Conservation (phyloP, 805 yeast genomes). For the Schizosaccharomyces octosporus region DNA sequence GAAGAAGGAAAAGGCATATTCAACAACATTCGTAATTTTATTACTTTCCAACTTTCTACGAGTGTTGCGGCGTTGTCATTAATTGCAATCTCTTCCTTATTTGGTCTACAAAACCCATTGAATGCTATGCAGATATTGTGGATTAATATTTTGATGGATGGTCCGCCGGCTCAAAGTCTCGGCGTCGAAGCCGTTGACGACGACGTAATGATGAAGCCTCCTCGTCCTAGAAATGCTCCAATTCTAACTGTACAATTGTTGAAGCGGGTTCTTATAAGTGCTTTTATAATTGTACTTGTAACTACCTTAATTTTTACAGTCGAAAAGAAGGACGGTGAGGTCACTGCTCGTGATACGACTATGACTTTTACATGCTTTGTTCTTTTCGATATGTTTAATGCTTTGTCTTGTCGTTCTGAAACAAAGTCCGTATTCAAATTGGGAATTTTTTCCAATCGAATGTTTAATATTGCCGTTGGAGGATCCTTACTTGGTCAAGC, state of each 20-base stretch:
- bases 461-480: constrained; percentile 84
- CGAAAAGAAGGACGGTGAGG: constrained; percentile 62
- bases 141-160: constrained; percentile 95
- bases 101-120: constrained; percentile 76
- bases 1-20: constrained; percentile 96
- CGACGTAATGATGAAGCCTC: constrained; percentile 90
- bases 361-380: constrained; percentile 98
- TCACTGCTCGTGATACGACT: constrained; percentile 88
- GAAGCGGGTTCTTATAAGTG: constrained; percentile 51
- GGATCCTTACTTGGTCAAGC: constrained; percentile 75
- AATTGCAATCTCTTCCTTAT: constrained; percentile 65
- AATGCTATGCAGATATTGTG: constrained; percentile 96
- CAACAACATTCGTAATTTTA: constrained; percentile 72
- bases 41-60: constrained; percentile 87
- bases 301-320: constrained; percentile 65
- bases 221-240: constrained; percentile 65
- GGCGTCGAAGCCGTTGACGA: constrained; percentile 96
- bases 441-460: constrained; percentile 52
- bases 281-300: constrained; percentile 54
- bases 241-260: constrained; percentile 51
- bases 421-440: constrained; percentile 61
- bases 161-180: constrained; percentile 93
- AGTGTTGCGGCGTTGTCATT: constrained; percentile 83
- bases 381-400: constrained; percentile 88
- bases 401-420: constrained; percentile 74